Base-by-base conservation (phyloP, 495 filamentous ascomycete genomes). In the Hypomontagnella submonticulosa region DNA sequence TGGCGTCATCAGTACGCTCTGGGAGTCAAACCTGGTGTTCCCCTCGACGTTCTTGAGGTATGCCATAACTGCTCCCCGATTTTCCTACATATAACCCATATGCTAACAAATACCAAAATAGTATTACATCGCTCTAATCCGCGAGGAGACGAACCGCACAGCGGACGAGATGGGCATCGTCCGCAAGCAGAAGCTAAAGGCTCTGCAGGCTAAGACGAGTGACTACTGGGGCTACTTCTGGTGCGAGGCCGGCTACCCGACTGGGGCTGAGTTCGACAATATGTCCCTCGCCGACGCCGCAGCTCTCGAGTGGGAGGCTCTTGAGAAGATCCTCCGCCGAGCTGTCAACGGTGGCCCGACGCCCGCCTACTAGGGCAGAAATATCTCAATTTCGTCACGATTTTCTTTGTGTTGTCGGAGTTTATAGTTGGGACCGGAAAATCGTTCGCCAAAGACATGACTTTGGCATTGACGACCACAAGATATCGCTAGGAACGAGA, bases 71-170 rank as follows among this genome's bases (percentile, higher is more conserved):
- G 20, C 32, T 9, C 18, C 34, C 34, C 37, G 47, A 56, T 23
- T n/a, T 11, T 34, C 19, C 15, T 54, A 27, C 34, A 30, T 23
- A 32, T 57, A 40, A n/a, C 5, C 13, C 4, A 2, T 32, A 36
- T 65, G 38, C 71, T 77, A 20, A 76, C 68, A 43, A 6, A 33
- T 11, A 12, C 23, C 16, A 11, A 19, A 27, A 32, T 38, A 84
- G 82, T 86, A 78, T 71, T 87, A 84, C 71, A 80, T 84, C 18
- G 69, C 74, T 27, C 49, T 85, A 19, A 79, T 88, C 42, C 81
- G 79, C 32, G 77, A 81, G 33, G 77, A 81, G 50, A 82, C 82
- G 0, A 74, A 44, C 0, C 61, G 72, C 2, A 37, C 47, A 12
- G 50, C 75, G 5, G 27, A 72, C 4, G 11, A 43, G 13, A 50